Evolutionary conservation across 345 rosid genomes (phyloP).

Genomic region (Trapa incisa): DNA sequence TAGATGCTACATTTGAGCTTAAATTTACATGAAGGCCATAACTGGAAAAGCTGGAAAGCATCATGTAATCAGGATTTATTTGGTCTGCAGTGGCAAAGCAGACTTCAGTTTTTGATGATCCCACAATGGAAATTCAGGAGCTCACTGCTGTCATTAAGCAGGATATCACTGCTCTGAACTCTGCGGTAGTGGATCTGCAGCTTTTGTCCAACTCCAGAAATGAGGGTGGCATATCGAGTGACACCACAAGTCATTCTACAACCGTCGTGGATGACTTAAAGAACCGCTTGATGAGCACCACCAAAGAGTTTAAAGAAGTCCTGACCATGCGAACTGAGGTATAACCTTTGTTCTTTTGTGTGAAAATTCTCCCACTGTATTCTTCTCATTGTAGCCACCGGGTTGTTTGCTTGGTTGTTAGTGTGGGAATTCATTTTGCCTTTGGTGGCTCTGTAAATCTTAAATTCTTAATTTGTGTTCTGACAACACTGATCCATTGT

Average conservation of each 20-base stretch:
- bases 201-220: conserved; percentile 37
- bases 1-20: not conserved
- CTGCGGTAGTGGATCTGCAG: conserved; percentile 58
- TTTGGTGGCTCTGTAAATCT: not conserved
- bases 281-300: conserved; percentile 51
- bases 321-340: conserved; percentile 59
- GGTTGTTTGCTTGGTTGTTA: not conserved
- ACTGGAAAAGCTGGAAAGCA: not conserved
- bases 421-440: not conserved
- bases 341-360: not conserved
- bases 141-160: conserved; percentile 50
- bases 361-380: not conserved
- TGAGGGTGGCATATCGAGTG: conserved; percentile 39
- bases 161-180: conserved; percentile 53
- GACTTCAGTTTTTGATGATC: conserved; percentile 54
- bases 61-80: conserved; percentile 2
- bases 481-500: not conserved
- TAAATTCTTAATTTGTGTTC: not conserved
- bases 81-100: conserved; percentile 44
- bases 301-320: conserved; percentile 60
- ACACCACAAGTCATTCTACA: conserved; percentile 51
- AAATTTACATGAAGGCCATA: not conserved
- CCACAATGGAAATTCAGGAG: conserved; percentile 57
- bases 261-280: conserved; percentile 51
- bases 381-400: not conserved